Base-by-base conservation (phyloP, 257 asterid species). In the Rhazya stricta region DNA sequence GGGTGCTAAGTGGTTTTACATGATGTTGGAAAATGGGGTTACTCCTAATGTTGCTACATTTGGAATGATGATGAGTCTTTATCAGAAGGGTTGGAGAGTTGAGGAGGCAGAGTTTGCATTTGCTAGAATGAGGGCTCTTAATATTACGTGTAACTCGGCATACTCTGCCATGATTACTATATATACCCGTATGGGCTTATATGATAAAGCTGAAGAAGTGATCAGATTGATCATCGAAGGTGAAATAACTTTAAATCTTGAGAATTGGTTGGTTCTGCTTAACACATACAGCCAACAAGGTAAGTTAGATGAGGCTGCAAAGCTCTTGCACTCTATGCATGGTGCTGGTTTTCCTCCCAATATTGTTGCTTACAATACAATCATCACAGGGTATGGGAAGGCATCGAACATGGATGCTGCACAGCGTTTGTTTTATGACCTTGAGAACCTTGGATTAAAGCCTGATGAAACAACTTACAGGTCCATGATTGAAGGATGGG, bases 401-500 rank as follows among this genome's bases (percentile, higher is more conserved):
- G 78, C 74, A 30, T 86, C 94, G 42, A 76, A 69, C 21, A 90
- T 91, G 98, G 89, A 67, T 75, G 78, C 67, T 61, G 94, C 94
- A 51, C 91, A 91, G 60, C 23, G 74, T 34, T 76, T 91, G 73
- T 90, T 87, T 75, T 32, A n/a, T 72, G 82, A 86, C 76, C 87
- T 94, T 74, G 82, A 77, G 68, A 78, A 78, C 73, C 80, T 78
- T 66, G 92, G 94, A 11, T 15, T 89, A 78, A 85, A 75, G 79
- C 97, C 97, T 46, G 91, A 94, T 84, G 98, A 86, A 85, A 84
- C 96, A 39, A 91, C 98, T 4, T 94, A 92, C 78, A 89, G 96
- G 87, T 83, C 97, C 50, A 81, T 94, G 87, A 84, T 91, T 58
- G 97, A 91, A 86, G 98, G 98, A 72, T 94, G 97, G 97, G 97